Evolutionary conservation across 225 moss, liverwort and hornwort genomes (phyloP), one percentile per base, ranked within the genome.

Genomic region (Sphagnum tenellum): DNA sequence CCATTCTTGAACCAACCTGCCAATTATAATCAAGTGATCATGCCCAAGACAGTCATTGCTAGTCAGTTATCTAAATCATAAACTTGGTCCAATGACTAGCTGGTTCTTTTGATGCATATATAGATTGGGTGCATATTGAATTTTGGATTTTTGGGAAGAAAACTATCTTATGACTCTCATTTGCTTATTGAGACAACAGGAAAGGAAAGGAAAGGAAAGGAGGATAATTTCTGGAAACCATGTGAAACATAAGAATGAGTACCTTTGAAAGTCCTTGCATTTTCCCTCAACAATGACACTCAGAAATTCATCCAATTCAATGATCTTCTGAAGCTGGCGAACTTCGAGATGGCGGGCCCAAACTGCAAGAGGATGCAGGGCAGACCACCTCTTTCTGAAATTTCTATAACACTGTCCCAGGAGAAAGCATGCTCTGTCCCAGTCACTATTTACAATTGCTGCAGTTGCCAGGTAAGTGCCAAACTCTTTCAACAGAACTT

Each of bases 301-400:
- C 64, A 89, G 56, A 71, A 82, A 89, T 67, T 95, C 91, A 62
- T 95, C 94, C 74, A 91, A 66, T 64, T 95, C 91, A 29, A 82
- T 78, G 13, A 66, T 79, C 70, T 91, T 91, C 67, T 95, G 91
- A 62, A 95, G 82, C 57, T 78, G 83, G 56, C 82, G 78, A 47
- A 95, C 73, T 80, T 80, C 83, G n/a, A 64, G 74, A 73, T 88
- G 91, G 72, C 91, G 84, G 59, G 83, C 86, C 54, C 73, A 79
- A 70, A 80, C 75, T 57, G 94, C 94, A 52, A 95, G 69, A 4
- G 89, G 89, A 71, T 91, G 89, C 57, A 95, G 83, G 52, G 82
- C 77, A 4, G 94, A 78, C 91, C 94, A 95, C 60, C 82, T 75
- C 59, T 74, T 85, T 66, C 89, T 77, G 54, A 91, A 89, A 62